Conservation (phyloP, 306 rosid genomes). For the Potentilla sterilis region DNA sequence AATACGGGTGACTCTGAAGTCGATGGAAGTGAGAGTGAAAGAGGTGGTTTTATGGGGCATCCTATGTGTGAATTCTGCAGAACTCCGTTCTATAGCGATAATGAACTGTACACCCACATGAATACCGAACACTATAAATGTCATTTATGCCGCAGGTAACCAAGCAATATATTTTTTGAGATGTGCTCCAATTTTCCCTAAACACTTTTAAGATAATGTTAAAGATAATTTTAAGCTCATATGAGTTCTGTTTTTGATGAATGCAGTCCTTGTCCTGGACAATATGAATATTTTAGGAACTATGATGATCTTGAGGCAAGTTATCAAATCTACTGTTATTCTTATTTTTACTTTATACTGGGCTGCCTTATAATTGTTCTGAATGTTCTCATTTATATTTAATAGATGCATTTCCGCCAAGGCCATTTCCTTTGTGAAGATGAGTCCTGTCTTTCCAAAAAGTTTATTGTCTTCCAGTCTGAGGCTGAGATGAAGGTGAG, state of each 20-base stretch:
- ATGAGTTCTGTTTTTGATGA: slow-evolving; percentile 8
- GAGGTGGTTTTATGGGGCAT: slow-evolving; percentile 98
- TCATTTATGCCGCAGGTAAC: slow-evolving; percentile 92
- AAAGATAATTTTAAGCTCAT: background rate
- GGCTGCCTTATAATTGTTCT: background rate
- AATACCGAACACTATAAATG: slow-evolving; percentile 90
- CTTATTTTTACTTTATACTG: background rate
- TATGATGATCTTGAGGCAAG: slow-evolving; percentile 97
- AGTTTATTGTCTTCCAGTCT: slow-evolving; percentile 80
- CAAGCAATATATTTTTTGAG: background rate
- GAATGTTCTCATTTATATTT: background rate
- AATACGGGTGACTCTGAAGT: slow-evolving; percentile 86
- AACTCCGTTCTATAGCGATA: slow-evolving; percentile 88
- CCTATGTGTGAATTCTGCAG: slow-evolving; percentile 89
- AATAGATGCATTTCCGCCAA: slow-evolving; percentile 87
- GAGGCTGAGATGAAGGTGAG: slow-evolving; percentile 92
- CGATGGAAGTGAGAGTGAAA: slow-evolving; percentile 96
- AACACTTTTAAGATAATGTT: background rate
- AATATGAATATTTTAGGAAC: slow-evolving; percentile 77
- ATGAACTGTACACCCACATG: slow-evolving; percentile 88
- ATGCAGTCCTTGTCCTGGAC: slow-evolving; percentile 68
- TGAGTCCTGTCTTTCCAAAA: slow-evolving; percentile 81
- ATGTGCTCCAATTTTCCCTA: background rate
- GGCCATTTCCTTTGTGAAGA: slow-evolving; percentile 95
- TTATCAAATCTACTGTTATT: slow-evolving; percentile 16